Evolutionary conservation across 805 yeast genomes (phyloP), one percentile per base, ranked within the genome.

Genomic region (Candida pini): DNA sequence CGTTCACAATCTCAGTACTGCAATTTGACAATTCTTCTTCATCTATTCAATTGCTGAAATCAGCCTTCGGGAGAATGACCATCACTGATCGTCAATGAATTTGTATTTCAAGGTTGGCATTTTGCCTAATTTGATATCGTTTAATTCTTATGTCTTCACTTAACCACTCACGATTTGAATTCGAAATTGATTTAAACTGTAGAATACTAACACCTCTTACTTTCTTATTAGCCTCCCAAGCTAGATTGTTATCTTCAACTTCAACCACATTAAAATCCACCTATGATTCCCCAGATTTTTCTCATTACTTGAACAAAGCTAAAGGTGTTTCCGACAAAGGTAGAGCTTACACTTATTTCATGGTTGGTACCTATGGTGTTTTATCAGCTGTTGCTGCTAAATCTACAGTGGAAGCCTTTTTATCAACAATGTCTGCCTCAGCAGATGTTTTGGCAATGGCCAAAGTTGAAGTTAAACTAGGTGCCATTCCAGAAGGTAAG

Each of bases 381-480:
- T 68, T 89, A 51, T 71, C 86, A 28, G 94, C 97, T 34, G 96
- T 89, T 37, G 95, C 94, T 58, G 97, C 96, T 59, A 86, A 89
- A 66, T 84, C 95, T 34, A 88, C 97, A 31, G 97, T 89, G 35
- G 94, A 90, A 71, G 74, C 90, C 23, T 92, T 92, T 71, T 73
- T 92, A 53, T 71, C 85, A 41, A 76, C 97, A 48, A 81, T 89
- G 95, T 78, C 96, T 49, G 99, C 99, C 23, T 89, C 98, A 43
- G 96, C 97, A 47, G 99, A 92, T 73, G 95, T 92, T 41, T 77
- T 92, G 69, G 98, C 98, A 43, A 81, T 92, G 95, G 98, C 99
- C 54, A 92, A 92, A 73, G 96, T 90, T 55, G 98, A 92, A 73
- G 96, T 92, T 51, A 89, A 85, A 63, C 79, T 92, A 56, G 78